Base-by-base conservation (phyloP, 805 yeast species). In the Cyberlindnera maritima region DNA sequence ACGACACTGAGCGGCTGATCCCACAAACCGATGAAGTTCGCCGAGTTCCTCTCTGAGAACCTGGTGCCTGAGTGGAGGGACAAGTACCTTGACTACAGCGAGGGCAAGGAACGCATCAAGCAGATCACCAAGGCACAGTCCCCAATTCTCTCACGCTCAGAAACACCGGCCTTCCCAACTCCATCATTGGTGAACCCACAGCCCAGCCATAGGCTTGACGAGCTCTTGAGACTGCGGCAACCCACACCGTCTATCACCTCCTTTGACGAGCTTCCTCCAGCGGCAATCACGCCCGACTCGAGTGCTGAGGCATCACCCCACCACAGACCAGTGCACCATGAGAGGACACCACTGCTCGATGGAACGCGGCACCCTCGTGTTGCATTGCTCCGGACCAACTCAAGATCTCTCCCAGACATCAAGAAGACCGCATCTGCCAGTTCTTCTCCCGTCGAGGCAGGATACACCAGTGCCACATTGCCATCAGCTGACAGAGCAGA, bases 1-100 rank as follows among this genome's bases (percentile, higher is more conserved):
- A 21, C 25, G 8, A 9, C 25, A 28, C 13, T 6, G 5, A 13
- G 11, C 7, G 13, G n/a, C 31, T 11, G n/a, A 28, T 13, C 13
- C 31, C 13, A 14, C 5, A 14, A 4, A 6, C 4, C 31, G 11
- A 54, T 55, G 58, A 56, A 56, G 50, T 56, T 56, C 35, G 60
- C 54, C 31, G 59, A 52, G 51, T 44, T 48, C 32, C 44, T 58
- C 10, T 41, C 40, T 8, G 58, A 51, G 35, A 49, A 49, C 35
- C 37, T 58, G 37, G 85, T 86, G 47, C 96, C 97, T 4, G 96
- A 86, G 59, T 91, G 97, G 97, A 81, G 80, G 59, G 83, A 80
- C 44, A 82, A 83, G 59, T 91, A 91, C 60, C 72, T 91, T 29
- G 86, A 88, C 59, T 85, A 85, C 61, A 81, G 81, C 55, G 61